These are phyloP conservation scores for Ophiostoma ips DNA, from an alignment of 2,329 filamentous ascomycete genomes.

Conservation along the genomic window DNA sequence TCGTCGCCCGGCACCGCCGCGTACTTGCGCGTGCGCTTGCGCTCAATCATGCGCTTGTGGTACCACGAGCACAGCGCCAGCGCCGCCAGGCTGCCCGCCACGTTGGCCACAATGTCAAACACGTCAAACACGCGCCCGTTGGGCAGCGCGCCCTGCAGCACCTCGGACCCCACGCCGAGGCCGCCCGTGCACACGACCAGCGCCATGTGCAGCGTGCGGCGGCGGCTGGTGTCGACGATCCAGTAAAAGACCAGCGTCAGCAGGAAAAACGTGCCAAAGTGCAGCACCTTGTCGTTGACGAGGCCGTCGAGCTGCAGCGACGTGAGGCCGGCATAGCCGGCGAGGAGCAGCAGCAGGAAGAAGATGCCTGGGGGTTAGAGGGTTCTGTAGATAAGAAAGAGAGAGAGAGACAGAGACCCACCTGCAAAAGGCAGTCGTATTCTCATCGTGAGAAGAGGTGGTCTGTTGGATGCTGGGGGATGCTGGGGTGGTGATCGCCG, in stretches of 20 bases:
- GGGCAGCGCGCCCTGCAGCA: conserved; percentile 61
- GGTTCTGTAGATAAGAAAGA: background rate
- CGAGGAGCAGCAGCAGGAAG: conserved; percentile 54
- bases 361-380: conserved; percentile 43
- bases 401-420: conserved; percentile 28
- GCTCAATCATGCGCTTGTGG: conserved; percentile 87
- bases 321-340: conserved; percentile 70
- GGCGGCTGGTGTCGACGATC: conserved; percentile 82
- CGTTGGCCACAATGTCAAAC: conserved; percentile 77
- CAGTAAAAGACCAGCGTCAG: conserved; percentile 89
- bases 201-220: conserved; percentile 73
- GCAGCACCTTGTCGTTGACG: conserved; percentile 82
- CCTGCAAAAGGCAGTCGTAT: conserved; percentile 82
- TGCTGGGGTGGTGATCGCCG: conserved; percentile 10
- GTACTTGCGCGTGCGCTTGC: conserved; percentile 65
- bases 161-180: conserved; percentile 60
- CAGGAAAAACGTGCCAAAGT: conserved; percentile 78
- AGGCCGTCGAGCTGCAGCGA: conserved; percentile 38
- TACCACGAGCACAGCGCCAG: conserved; percentile 76
- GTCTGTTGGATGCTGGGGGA: background rate
- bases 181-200: conserved; percentile 62
- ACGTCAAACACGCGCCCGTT: conserved; percentile 61
- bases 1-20: conserved; percentile 49
- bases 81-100: conserved; percentile 60
- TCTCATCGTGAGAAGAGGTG: conserved; percentile 49